A percentile compares a stretch with the other conserved stretches of the same genome.
Conservation (phyloP, 805 yeast species). For the Candida maesae region DNA sequence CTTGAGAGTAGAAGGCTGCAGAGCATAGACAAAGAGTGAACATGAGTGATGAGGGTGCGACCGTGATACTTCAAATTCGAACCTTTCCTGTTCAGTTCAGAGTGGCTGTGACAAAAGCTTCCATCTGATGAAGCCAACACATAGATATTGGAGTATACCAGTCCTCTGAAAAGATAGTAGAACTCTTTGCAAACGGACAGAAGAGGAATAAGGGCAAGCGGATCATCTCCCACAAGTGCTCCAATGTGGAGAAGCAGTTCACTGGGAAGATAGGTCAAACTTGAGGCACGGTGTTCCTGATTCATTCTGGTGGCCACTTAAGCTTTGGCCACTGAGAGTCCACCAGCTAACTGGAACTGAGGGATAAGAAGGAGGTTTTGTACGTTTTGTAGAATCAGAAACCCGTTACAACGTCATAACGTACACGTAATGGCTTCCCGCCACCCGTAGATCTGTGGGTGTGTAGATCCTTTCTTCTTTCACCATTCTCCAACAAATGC, state of each 20-base stretch:
- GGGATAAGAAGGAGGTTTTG: too few species aligned
- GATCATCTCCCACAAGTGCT: conserved; percentile 5
- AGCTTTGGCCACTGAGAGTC: too few species aligned
- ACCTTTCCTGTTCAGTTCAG: background rate
- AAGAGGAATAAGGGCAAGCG: conserved; percentile 4
- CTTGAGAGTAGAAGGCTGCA: conserved; percentile 4
- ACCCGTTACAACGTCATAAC: too few species aligned
- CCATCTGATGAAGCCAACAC: conserved; percentile 16
- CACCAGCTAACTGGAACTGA: too few species aligned
- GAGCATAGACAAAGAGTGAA: conserved; percentile 3
- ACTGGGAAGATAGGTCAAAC: conserved; percentile 8
- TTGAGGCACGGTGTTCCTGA: too few species aligned
- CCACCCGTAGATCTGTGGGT: background rate
- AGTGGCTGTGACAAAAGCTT: background rate
- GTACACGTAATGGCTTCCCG: background rate
- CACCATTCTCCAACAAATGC: too few species aligned
- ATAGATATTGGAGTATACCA: conserved; percentile 14
- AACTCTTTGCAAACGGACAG: conserved; percentile 14
- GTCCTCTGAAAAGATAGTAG: conserved; percentile 8
- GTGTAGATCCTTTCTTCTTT: too few species aligned
- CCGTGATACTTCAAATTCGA: background rate
- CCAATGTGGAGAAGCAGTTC: conserved; percentile 11
- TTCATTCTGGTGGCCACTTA: too few species aligned
- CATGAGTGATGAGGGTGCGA: conserved; percentile 9
- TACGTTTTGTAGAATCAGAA: too few species aligned